Evolutionary conservation across 257 asterid species (phyloP).

Genomic region (Penstemon barbatus): DNA sequence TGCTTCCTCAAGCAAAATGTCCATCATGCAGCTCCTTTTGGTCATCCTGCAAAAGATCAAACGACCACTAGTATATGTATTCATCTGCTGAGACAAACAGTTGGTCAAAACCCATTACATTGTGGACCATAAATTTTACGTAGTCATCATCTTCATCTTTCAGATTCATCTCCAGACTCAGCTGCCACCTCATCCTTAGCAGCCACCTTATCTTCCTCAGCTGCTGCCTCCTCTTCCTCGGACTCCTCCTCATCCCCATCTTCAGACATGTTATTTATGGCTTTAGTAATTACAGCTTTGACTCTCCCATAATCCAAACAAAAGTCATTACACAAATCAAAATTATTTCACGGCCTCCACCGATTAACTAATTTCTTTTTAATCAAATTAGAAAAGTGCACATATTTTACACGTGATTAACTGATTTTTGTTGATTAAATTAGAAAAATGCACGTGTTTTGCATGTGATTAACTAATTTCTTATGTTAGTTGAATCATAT

Average conservation of each 20-base stretch:
- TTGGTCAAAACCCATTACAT: background rate
- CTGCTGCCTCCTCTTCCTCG: slow-evolving; percentile 15
- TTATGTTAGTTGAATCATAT: no score
- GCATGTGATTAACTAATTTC: no score
- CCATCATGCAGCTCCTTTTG: slow-evolving; percentile 20
- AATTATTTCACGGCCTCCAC: no score
- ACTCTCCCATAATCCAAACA: slow-evolving; percentile 23
- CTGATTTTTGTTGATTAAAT: no score
- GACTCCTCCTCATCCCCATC: slow-evolving; percentile 65
- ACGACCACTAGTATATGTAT: background rate
- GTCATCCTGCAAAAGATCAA: slow-evolving; percentile 19
- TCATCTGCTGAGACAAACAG: slow-evolving; percentile 1
- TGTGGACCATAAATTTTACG: slow-evolving; percentile 5
- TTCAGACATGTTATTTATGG: slow-evolving; percentile 78
- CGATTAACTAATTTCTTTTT: no score
- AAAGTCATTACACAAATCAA: no score
- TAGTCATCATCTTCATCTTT: background rate
- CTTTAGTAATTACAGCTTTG: slow-evolving; percentile 80
- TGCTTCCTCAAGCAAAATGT: slow-evolving; percentile 23
- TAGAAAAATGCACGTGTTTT: no score
- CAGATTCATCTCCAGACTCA: slow-evolving; percentile 33
- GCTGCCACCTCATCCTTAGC: slow-evolving; percentile 50
- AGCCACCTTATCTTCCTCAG: slow-evolving; percentile 42
- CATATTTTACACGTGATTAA: no score
- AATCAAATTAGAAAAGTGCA: no score